These are phyloP conservation scores for Nyctanthes arbortristis DNA, from an alignment of 257 asterid genomes.

Conservation along the genomic window DNA sequence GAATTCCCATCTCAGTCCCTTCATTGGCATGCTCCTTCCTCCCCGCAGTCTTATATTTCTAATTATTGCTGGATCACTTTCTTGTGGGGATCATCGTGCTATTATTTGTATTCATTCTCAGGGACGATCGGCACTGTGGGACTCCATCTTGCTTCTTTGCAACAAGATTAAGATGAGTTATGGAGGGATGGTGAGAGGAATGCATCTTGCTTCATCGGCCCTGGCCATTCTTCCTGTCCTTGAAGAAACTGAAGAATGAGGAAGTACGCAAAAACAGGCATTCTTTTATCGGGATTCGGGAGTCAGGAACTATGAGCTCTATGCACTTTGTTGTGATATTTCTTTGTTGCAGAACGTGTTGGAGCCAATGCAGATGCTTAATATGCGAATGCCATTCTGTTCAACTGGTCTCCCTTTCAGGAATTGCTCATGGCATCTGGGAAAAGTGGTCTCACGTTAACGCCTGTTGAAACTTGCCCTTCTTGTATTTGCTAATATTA, in stretches of 20 bases:
- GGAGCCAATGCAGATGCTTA: background rate
- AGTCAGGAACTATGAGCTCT: background rate
- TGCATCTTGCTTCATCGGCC: conserved; percentile 94
- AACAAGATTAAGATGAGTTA: conserved; percentile 63
- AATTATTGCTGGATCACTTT: background rate
- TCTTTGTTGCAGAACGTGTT: background rate
- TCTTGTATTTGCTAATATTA: too few species aligned
- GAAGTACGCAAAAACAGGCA: background rate
- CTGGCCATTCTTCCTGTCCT: conserved; percentile 73
- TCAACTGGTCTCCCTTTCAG: background rate
- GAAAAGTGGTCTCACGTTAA: background rate
- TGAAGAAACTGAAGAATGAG: conserved; percentile 56
- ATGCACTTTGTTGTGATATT: conserved; percentile 2
- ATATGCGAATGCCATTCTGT: background rate
- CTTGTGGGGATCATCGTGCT: conserved; percentile 2
- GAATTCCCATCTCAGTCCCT: too few species aligned
- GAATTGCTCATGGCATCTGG: background rate
- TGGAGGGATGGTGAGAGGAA: conserved; percentile 83
- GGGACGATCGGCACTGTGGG: conserved; percentile 99
- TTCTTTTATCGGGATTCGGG: background rate
- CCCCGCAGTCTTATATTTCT: too few species aligned
- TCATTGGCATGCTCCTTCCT: background rate
- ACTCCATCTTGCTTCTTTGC: conserved; percentile 76
- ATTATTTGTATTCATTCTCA: conserved; percentile 32
- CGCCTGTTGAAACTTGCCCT: too few species aligned